Evolutionary conservation across 371 early-diverging fungal genomes (phyloP).

Genomic region (Haplosporangium sp.): DNA sequence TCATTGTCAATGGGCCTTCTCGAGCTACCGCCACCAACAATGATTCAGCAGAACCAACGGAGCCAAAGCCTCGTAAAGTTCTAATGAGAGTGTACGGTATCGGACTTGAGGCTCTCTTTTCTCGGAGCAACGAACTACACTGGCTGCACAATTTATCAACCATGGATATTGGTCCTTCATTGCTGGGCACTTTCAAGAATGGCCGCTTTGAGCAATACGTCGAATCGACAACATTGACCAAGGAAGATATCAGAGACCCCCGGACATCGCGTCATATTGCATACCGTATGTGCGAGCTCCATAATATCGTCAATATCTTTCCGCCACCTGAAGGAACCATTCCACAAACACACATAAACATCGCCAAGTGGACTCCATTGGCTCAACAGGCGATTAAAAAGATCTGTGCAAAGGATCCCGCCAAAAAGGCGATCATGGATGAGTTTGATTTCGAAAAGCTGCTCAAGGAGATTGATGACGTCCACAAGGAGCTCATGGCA

Average conservation of each 20-base stretch:
- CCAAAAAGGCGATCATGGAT: constrained; percentile 38
- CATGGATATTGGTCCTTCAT: constrained; percentile 79
- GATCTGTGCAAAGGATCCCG: constrained; percentile 45
- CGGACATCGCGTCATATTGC: constrained; percentile 79
- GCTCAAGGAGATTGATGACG: constrained; percentile 60
- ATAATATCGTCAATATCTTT: constrained; percentile 74
- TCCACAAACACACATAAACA: constrained; percentile 74
- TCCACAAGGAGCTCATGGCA: constrained; percentile 53
- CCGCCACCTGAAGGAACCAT: constrained; percentile 59
- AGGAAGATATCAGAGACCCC: constrained; percentile 75
- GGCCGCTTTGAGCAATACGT: constrained; percentile 93
- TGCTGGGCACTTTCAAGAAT: constrained; percentile 87
- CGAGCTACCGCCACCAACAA: background rate
- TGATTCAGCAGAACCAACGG: background rate
- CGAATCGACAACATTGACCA: constrained; percentile 77
- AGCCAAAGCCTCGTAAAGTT: constrained; percentile 58
- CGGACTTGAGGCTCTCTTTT: constrained; percentile 81
- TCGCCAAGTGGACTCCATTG: constrained; percentile 73
- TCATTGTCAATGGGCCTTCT: constrained; percentile 67
- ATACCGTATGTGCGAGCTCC: constrained; percentile 76
- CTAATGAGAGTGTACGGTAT: constrained; percentile 82
- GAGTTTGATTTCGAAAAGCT: constrained; percentile 59
- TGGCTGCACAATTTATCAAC: constrained; percentile 81
- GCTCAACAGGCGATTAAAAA: constrained; percentile 53
- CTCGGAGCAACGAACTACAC: constrained; percentile 81